A percentile compares a stretch with the other conserved stretches of the same genome.
Evolutionary conservation across 805 yeast genomes (phyloP).

Genomic region (Saccharomycopsis fermentans): DNA sequence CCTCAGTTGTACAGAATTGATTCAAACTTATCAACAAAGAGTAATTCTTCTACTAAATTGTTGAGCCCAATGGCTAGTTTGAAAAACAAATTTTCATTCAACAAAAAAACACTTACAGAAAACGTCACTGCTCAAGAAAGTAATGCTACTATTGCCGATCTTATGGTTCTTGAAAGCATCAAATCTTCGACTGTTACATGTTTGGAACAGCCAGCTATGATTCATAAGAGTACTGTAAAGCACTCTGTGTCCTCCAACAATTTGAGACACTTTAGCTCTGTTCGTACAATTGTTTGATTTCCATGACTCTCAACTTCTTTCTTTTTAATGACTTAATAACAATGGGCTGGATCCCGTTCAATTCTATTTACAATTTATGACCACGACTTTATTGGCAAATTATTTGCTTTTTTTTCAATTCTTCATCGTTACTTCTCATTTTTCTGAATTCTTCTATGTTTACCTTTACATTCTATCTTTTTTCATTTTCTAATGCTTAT

Average conservation of each 20-base stretch:
- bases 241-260: constrained; percentile 13
- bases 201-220: constrained; percentile 13
- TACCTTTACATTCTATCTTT: not conserved
- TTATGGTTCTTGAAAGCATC: not conserved
- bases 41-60: constrained; percentile 8
- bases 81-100: constrained; percentile 2
- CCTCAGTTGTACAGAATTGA: constrained; percentile 16
- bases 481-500: not conserved
- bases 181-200: constrained; percentile 4
- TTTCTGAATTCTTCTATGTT: not conserved
- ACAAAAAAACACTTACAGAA: not conserved
- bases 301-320: not conserved
- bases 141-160: not conserved
- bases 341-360: constrained; percentile 2
- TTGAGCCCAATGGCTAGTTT: constrained; percentile 12
- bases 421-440: not conserved
- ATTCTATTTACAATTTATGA: not conserved
- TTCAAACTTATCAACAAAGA: constrained; percentile 10
- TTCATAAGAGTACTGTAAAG: constrained; percentile 9
- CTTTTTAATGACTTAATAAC: not conserved
- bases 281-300: not conserved
- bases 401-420: not conserved
- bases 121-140: not conserved
- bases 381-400: not conserved
- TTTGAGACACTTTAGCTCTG: constrained; percentile 14